Evolutionary conservation across 2,329 filamentous ascomycete species (phyloP).

Genomic region (Calonectria pseudoturangicola): DNA sequence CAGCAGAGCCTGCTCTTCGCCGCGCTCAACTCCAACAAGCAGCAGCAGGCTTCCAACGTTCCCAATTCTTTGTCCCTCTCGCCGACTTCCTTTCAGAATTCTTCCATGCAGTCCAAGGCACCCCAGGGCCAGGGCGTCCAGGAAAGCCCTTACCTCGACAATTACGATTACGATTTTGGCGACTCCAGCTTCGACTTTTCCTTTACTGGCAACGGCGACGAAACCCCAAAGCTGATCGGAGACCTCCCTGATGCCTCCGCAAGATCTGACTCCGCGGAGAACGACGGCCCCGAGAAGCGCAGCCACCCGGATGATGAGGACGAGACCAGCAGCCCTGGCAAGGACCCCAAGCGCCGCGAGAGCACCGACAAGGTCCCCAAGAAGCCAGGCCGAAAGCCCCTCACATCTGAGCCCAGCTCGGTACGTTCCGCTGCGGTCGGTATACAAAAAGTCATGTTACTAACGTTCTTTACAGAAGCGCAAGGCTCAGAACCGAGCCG

Average conservation of each 20-base stretch:
- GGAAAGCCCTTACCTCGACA: conserved; percentile 87
- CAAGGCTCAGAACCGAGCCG: conserved; percentile 96
- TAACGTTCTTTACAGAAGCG: conserved; percentile 78
- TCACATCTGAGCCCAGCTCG: conserved; percentile 95
- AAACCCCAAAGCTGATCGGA: conserved; percentile 83
- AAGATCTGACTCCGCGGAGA: conserved; percentile 76
- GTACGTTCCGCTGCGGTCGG: conserved; percentile 74
- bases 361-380: conserved; percentile 90
- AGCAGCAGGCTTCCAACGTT: conserved; percentile 59
- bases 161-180: conserved; percentile 85
- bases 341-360: conserved; percentile 82
- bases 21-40: conserved; percentile 83
- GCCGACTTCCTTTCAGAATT: conserved; percentile 69
- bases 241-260: conserved; percentile 75
- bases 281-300: conserved; percentile 78
- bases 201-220: conserved; percentile 60
- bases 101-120: conserved; percentile 66
- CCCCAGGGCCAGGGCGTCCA: conserved; percentile 70
- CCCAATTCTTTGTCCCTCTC: conserved; percentile 66
- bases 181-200: conserved; percentile 85
- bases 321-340: conserved; percentile 71
- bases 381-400: conserved; percentile 96
- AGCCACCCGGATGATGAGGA: conserved; percentile 83
- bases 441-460: conserved; percentile 28
- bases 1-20: conserved; percentile 86